A percentile compares a stretch with the other conserved stretches of the same genome.
phyloP scores from a whole-genome alignment of 2,329 filamentous ascomycete genomes.

The Cercospora sp. region DNA sequence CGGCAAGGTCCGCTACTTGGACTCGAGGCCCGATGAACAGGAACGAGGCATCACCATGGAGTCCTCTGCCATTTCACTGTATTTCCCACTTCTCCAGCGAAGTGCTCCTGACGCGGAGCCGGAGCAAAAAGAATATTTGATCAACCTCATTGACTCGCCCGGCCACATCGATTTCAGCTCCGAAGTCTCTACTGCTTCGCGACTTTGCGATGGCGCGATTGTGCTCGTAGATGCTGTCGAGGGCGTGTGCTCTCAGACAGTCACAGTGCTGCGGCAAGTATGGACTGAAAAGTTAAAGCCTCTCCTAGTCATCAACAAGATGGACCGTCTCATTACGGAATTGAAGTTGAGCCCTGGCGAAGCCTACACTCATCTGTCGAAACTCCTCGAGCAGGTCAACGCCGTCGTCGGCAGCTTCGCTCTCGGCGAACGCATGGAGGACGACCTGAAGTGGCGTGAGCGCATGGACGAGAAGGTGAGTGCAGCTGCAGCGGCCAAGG shows the following conservation, averaged over 20 bases:
- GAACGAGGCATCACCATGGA: constrained; percentile 99
- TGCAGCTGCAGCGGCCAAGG: constrained; percentile 55
- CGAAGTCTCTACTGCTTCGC: constrained; percentile 92
- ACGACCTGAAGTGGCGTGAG: constrained; percentile 94
- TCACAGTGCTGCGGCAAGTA: constrained; percentile 90
- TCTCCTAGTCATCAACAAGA: constrained; percentile 95
- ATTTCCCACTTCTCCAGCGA: constrained; percentile 86
- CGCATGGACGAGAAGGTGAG: constrained; percentile 82
- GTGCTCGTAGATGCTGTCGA: constrained; percentile 96
- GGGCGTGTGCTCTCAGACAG: constrained; percentile 96
- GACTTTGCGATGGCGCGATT: constrained; percentile 90
- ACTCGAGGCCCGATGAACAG: constrained; percentile 95
- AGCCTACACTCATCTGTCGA: constrained; percentile 84
- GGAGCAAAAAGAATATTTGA: constrained; percentile 82
- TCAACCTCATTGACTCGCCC: constrained; percentile 97
- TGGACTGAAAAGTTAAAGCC: constrained; percentile 97
- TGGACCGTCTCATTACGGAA: constrained; percentile 91
- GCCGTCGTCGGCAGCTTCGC: constrained; percentile 97
- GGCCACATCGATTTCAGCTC: constrained; percentile 99
- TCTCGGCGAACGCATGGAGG: constrained; percentile 97
- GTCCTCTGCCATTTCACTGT: constrained; percentile 94
- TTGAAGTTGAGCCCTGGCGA: constrained; percentile 89
- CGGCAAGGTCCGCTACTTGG: constrained; percentile 95
- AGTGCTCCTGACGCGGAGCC: constrained; percentile 54
- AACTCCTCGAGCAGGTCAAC: constrained; percentile 92